Evolutionary conservation across 768 basidiomycete species (phyloP), one percentile per base, ranked within the genome.

Genomic region (Basidioascus undulatus): DNA sequence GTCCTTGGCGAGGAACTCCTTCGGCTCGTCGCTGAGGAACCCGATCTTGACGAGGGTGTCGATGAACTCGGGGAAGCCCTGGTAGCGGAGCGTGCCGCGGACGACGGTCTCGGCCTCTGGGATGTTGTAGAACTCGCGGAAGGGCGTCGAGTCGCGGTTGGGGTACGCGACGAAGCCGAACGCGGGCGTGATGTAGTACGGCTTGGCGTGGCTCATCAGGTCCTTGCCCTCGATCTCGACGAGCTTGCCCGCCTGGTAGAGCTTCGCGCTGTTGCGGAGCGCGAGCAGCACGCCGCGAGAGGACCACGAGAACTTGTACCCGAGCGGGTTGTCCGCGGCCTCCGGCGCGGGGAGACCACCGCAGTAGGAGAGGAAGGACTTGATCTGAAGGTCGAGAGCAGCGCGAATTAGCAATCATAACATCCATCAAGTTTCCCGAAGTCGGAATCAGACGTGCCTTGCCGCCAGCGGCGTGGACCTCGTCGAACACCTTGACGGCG

Each of bases 231-330:
- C 57, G 33, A 96, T 66, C 33, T 69, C 64, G 38, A 74, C 64
- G 35, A 68, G 61, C 59, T 80, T 61, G 25, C 74, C 70, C 40
- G 67, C 62, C 30, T 71, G 64, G 53, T 77, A 65, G 62, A 76
- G 86, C 3, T 78, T 74, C 16, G 83, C 92, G 27, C 69, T 65
- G 65, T 96, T 96, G 51, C 86, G 70, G 39, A 94, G 70, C 2
- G 92, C 89, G 49, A 94, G 76, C 41, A 98, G 75, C 33, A 87
- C 86, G 39, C 87, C 89, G 18, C 84, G 77, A 7, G 86, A 80
- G 6, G 84, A 89, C 92, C 92, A 96, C 28, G 84, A 92, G 64
- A 98, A 94, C 59, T 94, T 94, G 72, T 94, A 98, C 10, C 89
- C 89, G 42, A 96, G 75, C 3, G 92, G 86, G 64, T 96, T 98